These are phyloP conservation scores for Beauveria australis DNA, from an alignment of 2,329 filamentous ascomycete species.

Conservation along the genomic window DNA sequence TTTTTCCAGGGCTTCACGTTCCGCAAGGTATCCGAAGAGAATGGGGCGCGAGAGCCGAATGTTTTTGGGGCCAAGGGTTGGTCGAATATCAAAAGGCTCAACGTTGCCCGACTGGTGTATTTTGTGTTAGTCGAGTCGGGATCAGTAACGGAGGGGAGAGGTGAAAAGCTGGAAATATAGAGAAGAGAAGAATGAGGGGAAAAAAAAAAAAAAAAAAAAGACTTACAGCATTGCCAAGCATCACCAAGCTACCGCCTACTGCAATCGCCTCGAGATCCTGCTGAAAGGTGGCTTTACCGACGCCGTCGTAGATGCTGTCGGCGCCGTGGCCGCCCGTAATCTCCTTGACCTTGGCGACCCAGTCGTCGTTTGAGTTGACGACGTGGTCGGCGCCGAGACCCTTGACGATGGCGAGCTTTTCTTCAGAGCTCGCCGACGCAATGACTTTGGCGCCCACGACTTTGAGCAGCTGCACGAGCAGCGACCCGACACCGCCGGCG, in stretches of 20 bases:
- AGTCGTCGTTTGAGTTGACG: conserved; percentile 58
- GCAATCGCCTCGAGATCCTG: conserved; percentile 64
- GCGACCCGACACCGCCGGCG: conserved; percentile 70
- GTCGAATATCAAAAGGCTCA: conserved; percentile 49
- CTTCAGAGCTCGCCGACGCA: conserved; percentile 64
- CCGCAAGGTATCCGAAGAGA: conserved; percentile 62
- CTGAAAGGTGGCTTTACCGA: conserved; percentile 81
- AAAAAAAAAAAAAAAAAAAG: not conserved
- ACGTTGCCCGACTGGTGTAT: conserved; percentile 54
- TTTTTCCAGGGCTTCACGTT: conserved; percentile 60
- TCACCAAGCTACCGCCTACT: conserved; percentile 67
- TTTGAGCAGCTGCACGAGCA: conserved; percentile 67
- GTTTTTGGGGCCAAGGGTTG: conserved; percentile 63
- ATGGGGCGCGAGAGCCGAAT: conserved; percentile 67
- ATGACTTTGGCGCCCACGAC: conserved; percentile 69
- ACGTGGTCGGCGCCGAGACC: conserved; percentile 63
- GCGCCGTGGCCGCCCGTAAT: conserved; percentile 67
- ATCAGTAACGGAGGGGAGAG: too few species aligned
- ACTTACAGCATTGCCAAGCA: conserved; percentile 71
- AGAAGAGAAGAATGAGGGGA: too few species aligned
- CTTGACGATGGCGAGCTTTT: conserved; percentile 64
- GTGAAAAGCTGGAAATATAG: not conserved
- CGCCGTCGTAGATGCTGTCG: conserved; percentile 74
- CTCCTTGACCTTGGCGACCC: conserved; percentile 52
- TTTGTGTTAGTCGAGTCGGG: conserved; percentile 9